Base-by-base conservation (phyloP, 2,329 filamentous ascomycete species). In the Fusarium robinianum region DNA sequence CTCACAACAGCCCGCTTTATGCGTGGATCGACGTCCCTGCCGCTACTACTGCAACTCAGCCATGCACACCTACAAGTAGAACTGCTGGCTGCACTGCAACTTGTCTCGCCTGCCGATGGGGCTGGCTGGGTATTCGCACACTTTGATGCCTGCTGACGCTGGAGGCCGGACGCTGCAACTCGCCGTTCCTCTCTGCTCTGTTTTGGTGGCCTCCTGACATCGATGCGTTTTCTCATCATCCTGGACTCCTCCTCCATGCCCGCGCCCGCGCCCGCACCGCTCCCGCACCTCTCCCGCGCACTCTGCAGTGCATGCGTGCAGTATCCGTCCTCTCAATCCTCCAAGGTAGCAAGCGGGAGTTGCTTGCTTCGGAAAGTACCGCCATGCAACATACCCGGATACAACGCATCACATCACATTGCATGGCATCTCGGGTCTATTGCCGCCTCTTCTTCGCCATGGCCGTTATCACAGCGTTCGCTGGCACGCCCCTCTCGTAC, bases 1-100 rank as follows among this genome's bases (percentile, higher is more conserved):
- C 45, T 47, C 34, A 27, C 41, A 51, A 41, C 22, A 42, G 42
- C 32, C 42, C 39, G 40, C 35, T 24, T 46, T 38, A 40, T 56
- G 56, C 46, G 51, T 34, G 42, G 46, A 58, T 58, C 57, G 44
- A 46, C 52, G 42, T 42, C 46, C 41, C 49, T 53, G 41, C 49
- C 47, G 51, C 40, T 51, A 39, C 41, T 52, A 37, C 39, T 41
- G 39, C 39, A 41, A n/a, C 39, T 26, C 21, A 19, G 35, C 21
- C 43, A n/a, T 51, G 47, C 43, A 52, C 42, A 21, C 21, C 25
- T 55, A 29, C 19, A 21, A 27, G 39, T 32, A 11, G 23, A 25
- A 18, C 32, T 26, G 24, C 38, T 26, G 37, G 35, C 27, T 39
- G 17, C 23, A n/a, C n/a, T n/a, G n/a, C n/a, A n/a, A n/a, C n/a